phyloP scores from a whole-genome alignment of 1,284 basidiomycete species.

The Cryptococcus hybrid region DNA sequence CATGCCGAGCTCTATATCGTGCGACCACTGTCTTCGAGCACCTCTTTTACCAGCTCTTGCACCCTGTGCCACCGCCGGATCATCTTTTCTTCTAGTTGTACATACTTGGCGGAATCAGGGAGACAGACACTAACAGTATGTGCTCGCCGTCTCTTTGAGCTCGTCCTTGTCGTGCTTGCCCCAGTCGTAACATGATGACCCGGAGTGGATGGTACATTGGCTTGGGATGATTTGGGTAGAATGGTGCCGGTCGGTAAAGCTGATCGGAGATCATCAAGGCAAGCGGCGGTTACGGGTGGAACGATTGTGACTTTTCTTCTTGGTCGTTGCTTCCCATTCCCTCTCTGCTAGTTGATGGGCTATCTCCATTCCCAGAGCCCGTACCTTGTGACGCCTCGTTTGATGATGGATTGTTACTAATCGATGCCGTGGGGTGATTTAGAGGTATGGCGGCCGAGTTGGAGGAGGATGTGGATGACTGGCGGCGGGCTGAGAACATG shows the following conservation, averaged over 20 bases:
- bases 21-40: not conserved
- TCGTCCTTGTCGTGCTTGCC: too few relatives aligned
- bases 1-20: not conserved
- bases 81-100: too few relatives aligned
- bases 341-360: not conserved
- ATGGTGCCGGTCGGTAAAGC: not conserved
- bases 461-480: too few relatives aligned
- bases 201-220: not conserved
- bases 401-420: too few relatives aligned
- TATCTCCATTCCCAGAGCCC: too few relatives aligned
- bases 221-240: not conserved
- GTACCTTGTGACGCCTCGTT: too few relatives aligned
- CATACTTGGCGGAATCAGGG: not conserved
- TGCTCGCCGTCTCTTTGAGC: slow-evolving; percentile 4
- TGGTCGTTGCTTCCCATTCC: not conserved
- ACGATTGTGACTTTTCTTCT: slow-evolving; percentile 5
- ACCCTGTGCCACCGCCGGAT: not conserved
- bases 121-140: slow-evolving; percentile 10
- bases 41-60: not conserved
- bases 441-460: too few relatives aligned
- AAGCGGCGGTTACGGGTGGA: slow-evolving; percentile 6
- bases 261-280: slow-evolving; percentile 2
- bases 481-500: too few relatives aligned
- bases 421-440: too few relatives aligned
- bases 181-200: not conserved